Evolutionary conservation across 164 flowering plant genomes (phyloP), one percentile per base, ranked within the genome.

Genomic region (Dillenia turbinata): DNA sequence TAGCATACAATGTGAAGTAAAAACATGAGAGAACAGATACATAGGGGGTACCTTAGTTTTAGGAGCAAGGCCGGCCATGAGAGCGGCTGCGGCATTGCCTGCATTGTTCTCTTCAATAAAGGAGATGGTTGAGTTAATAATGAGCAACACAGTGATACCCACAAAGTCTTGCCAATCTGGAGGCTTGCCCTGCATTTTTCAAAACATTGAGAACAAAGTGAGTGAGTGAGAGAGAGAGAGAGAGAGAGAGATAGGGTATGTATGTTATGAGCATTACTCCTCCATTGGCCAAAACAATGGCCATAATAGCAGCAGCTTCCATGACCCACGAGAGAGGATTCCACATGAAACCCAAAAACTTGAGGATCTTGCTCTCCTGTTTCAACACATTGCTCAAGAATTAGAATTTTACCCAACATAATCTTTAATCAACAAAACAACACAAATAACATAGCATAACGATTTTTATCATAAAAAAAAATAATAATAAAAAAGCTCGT

Each of bases 331-430:
- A 71, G 52, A 71, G 65, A 56, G 74, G 74, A 58, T 71, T 71
- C 74, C 74, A 71, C 74, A 71, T 71, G 46, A 71, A 71, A 13
- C 74, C 74, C 62, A 71, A 57, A 55, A 71, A 71, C 69, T 71
- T 71, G 59, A 71, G 70, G 11, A 71, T 9, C 22, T 71, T 71
- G 70, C 69, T 57, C 19, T 71, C 74, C 70, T 67, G 59, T 61
- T 45, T 12, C 33, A 26, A 26, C 33, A 33, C 40, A 33, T 33
- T 33, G 40, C 40, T 33, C 40, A 33, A 33, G 40, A 6, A 33
- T 33, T 33, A 33, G 40, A 33, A 33, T 33, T 33, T 33, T 33
- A 33, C 40, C 40, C 40, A 4, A 33, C 40, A 33, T 0, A 33
- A 33, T 33, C 40, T 33, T 33, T 33, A 33, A 33, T 33, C 5